phyloP scores from a whole-genome alignment of 768 basidiomycete genomes.

The Trametes meyenii region DNA sequence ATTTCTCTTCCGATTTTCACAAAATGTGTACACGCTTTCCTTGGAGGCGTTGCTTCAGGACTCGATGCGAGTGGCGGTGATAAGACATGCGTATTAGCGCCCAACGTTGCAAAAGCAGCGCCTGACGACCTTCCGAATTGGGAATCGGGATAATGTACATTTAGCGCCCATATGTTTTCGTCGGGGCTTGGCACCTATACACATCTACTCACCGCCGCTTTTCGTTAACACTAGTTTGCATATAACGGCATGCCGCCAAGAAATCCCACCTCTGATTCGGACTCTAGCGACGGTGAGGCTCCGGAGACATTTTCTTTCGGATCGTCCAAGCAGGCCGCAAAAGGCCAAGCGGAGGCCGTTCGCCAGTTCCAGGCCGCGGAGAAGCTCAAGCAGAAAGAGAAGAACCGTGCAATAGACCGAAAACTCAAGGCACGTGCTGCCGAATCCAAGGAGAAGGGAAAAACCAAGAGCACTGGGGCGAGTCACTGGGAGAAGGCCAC shows the following conservation, averaged over 20 bases:
- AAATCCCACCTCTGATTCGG: neutral
- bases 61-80: no score
- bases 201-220: neutral
- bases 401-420: slow-evolving; percentile 51
- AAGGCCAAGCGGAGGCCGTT: slow-evolving; percentile 41
- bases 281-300: slow-evolving; percentile 44
- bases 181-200: neutral
- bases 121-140: no score
- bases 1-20: no score
- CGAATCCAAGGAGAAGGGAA: slow-evolving; percentile 16
- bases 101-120: no score
- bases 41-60: no score
- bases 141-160: no score
- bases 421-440: slow-evolving; percentile 52
- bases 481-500: slow-evolving; percentile 24
- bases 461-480: slow-evolving; percentile 13
- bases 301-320: slow-evolving; percentile 55
- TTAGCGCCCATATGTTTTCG: no score
- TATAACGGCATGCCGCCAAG: neutral
- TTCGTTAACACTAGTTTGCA: no score
- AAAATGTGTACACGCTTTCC: no score
- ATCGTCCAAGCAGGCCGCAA: slow-evolving; percentile 46
- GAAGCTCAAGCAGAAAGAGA: slow-evolving; percentile 45
- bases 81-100: no score
- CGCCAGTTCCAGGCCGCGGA: slow-evolving; percentile 41